Percentiles rank a stretch among this genome's conserved stretches.
phyloP scores from a whole-genome alignment of 441 rosid species.

The Geranium incanum region DNA sequence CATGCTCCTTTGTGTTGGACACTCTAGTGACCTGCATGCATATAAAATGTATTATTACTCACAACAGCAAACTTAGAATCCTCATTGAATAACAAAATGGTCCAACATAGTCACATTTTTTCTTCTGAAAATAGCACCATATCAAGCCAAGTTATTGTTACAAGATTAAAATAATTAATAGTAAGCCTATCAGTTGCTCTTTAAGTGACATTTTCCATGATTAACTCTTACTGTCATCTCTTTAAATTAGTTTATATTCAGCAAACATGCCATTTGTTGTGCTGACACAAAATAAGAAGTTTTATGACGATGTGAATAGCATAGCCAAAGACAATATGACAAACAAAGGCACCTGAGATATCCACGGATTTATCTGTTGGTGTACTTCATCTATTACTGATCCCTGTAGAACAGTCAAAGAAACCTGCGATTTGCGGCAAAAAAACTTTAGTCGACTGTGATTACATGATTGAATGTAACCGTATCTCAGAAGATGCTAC shows the following conservation, averaged over 20 bases:
- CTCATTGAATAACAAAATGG: neutral
- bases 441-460: slow-evolving; percentile 15
- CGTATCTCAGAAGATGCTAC: slow-evolving; percentile 19
- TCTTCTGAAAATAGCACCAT: neutral
- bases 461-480: slow-evolving; percentile 8
- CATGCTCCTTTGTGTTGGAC: slow-evolving; percentile 83
- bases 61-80: slow-evolving; percentile 3
- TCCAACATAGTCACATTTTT: neutral
- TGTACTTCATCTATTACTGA: slow-evolving; percentile 80
- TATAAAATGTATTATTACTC: slow-evolving; percentile 9
- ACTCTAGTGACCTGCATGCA: slow-evolving; percentile 65
- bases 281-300: neutral
- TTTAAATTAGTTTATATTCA: neutral
- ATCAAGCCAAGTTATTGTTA: neutral
- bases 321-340: slow-evolving; percentile 8
- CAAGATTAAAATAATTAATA: neutral
- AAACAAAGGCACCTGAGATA: slow-evolving; percentile 61
- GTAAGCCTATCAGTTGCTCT: no score
- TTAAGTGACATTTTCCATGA: neutral
- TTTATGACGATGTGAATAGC: neutral
- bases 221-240: neutral
- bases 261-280: neutral
- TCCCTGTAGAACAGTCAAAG: slow-evolving; percentile 64
- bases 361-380: slow-evolving; percentile 72
- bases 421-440: slow-evolving; percentile 41